Base-by-base conservation (phyloP, 2,329 filamentous ascomycete species). In the Arthrobotrys iridis region DNA sequence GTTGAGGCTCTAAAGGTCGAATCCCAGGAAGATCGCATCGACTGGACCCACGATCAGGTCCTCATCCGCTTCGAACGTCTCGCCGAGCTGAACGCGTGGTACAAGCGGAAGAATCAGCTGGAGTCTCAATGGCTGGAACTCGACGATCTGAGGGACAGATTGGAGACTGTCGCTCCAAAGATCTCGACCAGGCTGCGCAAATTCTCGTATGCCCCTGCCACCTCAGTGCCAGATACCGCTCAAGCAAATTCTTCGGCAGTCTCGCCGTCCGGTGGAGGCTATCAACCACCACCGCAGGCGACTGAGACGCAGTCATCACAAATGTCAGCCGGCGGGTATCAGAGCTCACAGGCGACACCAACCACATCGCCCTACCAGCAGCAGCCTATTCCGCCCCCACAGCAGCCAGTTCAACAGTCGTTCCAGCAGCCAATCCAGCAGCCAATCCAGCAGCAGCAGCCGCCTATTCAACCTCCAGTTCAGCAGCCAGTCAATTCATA, bases 21-120 rank as follows among this genome's bases (percentile, higher is more conserved):
- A 58, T 57, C 57, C 37, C 70, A 74, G 28, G 70, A 74, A 15
- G 70, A 74, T 18, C 62, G 70, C 20, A 62, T 74, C 62, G 70
- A 67, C 11, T 74, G 70, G 70, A 74, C 70, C 46, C 55, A 74
- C 43, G 70, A 67, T 3, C 70, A 74, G 35, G 62, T 74, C 37
- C 70, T 74, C 57, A 74, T 74, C 46, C 70, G 70, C 18, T 74
- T 67, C 62, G 70, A 74, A 46, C 70, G 70, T 48, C 70, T 74
- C 13, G 70, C 70, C 45, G 70, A 74, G 28, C 45, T 74, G 62
- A 74, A 74, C 70, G 70, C 70, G 62, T 74, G 70, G 70, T 74
- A 74, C 37, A 74, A 74, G 46, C 62, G 62, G n/a, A 74, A 74
- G 62, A 67, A 67, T 13, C 28, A 46, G 24, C 37, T 74, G 46